Evolutionary conservation across 306 rosid genomes (phyloP).

Genomic region (Styphnolobium japonicum): DNA sequence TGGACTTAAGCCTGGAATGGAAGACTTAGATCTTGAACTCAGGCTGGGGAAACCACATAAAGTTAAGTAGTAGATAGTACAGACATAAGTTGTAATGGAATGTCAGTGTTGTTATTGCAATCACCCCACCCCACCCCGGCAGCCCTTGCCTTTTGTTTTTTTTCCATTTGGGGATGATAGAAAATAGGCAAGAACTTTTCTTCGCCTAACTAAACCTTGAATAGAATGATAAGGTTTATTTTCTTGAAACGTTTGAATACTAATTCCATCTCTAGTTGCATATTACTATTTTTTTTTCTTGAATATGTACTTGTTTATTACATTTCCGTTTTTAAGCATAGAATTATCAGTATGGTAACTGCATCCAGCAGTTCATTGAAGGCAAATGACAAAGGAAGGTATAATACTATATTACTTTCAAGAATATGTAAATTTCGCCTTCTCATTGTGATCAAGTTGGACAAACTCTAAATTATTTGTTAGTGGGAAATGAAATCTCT

Average conservation of each 20-base stretch:
- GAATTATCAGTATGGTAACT: not conserved
- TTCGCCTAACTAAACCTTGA: slow-evolving; percentile 12
- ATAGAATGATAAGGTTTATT: slow-evolving; percentile 29
- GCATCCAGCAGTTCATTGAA: slow-evolving; percentile 11
- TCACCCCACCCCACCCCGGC: no score
- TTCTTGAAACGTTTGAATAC: slow-evolving; percentile 32
- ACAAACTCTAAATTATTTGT: not conserved
- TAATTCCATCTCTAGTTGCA: slow-evolving; percentile 15
- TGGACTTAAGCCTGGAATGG: slow-evolving; percentile 41
- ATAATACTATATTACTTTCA: not conserved
- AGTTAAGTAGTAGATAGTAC: slow-evolving; percentile 28
- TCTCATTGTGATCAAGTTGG: slow-evolving; percentile 16
- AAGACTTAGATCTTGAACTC: slow-evolving; percentile 91
- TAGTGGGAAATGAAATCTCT: slow-evolving; percentile 3
- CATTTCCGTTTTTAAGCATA: not conserved
- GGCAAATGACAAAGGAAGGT: slow-evolving; percentile 3
- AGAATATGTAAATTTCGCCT: not conserved
- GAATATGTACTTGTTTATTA: not conserved
- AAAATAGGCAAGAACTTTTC: slow-evolving; percentile 2
- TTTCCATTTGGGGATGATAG: slow-evolving; percentile 18
- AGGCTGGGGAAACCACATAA: slow-evolving; percentile 67
- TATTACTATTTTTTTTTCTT: slow-evolving; percentile 5
- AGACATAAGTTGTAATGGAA: slow-evolving; percentile 10
- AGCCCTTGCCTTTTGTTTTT: not conserved
- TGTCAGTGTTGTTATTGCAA: slow-evolving; percentile 30